Conservation (phyloP, 2,329 filamentous ascomycete genomes). For the Scleromitrula shiraiana region DNA sequence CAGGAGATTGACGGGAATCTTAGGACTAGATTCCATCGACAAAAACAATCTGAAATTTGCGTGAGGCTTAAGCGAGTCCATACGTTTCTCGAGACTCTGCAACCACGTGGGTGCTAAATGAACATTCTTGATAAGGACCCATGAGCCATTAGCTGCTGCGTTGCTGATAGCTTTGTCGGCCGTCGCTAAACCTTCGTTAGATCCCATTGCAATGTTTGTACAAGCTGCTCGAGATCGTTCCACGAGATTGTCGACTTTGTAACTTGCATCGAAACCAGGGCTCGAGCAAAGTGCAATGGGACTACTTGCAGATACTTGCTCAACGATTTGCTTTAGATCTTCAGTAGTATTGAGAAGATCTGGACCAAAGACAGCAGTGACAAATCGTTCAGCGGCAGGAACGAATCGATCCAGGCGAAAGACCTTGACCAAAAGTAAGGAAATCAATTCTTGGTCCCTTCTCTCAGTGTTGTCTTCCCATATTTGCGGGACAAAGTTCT, state of each 20-base stretch:
- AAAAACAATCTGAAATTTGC: slow-evolving; percentile 89
- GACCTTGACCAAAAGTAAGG: slow-evolving; percentile 85
- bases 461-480: slow-evolving; percentile 59
- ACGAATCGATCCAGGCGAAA: slow-evolving; percentile 95
- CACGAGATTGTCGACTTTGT: slow-evolving; percentile 95
- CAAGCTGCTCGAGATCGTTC: slow-evolving; percentile 75
- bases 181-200: slow-evolving; percentile 83
- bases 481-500: slow-evolving; percentile 69
- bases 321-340: slow-evolving; percentile 77
- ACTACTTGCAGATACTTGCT: slow-evolving; percentile 72
- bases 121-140: slow-evolving; percentile 99
- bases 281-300: slow-evolving; percentile 91
- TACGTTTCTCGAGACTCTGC: slow-evolving; percentile 92
- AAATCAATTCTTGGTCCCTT: slow-evolving; percentile 69
- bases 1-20: slow-evolving; percentile 93
- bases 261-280: slow-evolving; percentile 94
- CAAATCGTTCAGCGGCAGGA: slow-evolving; percentile 85
- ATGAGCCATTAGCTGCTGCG: slow-evolving; percentile 83
- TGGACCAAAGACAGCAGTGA: slow-evolving; percentile 74
- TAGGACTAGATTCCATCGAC: slow-evolving; percentile 94
- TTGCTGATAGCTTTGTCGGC: slow-evolving; percentile 94
- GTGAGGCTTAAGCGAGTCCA: slow-evolving; percentile 92
- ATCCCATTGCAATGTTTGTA: slow-evolving; percentile 98
- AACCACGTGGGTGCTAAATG: slow-evolving; percentile 94
- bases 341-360: slow-evolving; percentile 77